Evolutionary conservation across 306 rosid genomes (phyloP).

Genomic region (Trifolium repens): DNA sequence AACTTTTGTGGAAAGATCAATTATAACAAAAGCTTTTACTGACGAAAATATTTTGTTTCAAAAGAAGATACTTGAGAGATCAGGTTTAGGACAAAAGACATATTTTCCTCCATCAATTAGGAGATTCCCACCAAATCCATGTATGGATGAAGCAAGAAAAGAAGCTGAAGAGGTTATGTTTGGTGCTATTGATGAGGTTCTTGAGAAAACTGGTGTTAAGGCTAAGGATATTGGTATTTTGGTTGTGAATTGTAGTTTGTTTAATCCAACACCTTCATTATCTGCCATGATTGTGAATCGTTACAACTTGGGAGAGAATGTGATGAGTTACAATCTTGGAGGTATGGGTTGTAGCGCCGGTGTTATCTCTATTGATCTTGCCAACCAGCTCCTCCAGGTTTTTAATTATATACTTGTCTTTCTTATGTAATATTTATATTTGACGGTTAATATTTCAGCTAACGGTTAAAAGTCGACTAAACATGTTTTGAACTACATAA

Average conservation of each 20-base stretch:
- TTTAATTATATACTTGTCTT: no score
- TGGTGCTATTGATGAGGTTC: constrained; percentile 80
- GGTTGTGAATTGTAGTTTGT: constrained; percentile 73
- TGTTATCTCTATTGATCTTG: constrained; percentile 85
- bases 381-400: constrained; percentile 88
- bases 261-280: constrained; percentile 73
- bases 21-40: constrained; percentile 50
- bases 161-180: constrained; percentile 92
- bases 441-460: no score
- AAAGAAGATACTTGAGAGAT: constrained; percentile 76
- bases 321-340: constrained; percentile 80
- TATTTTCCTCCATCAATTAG: constrained; percentile 71
- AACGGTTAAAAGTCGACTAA: no score
- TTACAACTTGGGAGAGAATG: constrained; percentile 67
- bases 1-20: constrained; percentile 58
- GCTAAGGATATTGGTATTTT: constrained; percentile 89
- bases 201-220: constrained; percentile 71
- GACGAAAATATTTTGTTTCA: constrained; percentile 75
- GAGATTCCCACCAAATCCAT: constrained; percentile 75
- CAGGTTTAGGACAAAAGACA: constrained; percentile 78
- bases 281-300: constrained; percentile 73
- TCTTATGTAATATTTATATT: no score
- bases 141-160: constrained; percentile 85
- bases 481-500: no score
- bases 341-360: constrained; percentile 99